Evolutionary conservation across 306 rosid species (phyloP).

Genomic region (Morella rubra): DNA sequence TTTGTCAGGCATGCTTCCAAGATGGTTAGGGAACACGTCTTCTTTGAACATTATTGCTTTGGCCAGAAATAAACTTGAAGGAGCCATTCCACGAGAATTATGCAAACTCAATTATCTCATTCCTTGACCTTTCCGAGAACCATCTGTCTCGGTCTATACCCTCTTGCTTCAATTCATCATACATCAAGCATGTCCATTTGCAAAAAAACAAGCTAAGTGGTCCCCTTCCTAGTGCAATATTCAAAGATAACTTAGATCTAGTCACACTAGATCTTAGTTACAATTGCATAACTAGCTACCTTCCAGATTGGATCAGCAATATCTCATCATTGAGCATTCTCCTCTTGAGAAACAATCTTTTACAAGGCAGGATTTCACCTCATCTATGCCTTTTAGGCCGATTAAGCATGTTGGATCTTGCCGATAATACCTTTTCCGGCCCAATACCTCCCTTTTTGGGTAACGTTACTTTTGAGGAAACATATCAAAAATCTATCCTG

Average conservation of each 20-base stretch:
- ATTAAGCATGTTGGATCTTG: not conserved
- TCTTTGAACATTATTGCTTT: not conserved
- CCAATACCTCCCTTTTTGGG: not conserved
- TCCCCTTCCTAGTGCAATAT: not conserved
- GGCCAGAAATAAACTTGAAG: conserved; percentile 1
- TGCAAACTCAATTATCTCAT: not conserved
- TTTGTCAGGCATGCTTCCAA: conserved; percentile 2
- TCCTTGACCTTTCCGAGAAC: not conserved
- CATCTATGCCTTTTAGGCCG: not conserved
- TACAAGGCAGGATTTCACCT: too few species aligned
- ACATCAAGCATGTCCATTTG: too few species aligned
- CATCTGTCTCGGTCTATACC: not conserved
- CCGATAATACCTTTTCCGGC: not conserved
- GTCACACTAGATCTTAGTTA: not conserved
- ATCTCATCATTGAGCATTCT: too few species aligned
- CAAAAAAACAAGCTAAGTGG: not conserved
- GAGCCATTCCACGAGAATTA: not conserved
- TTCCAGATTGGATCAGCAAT: too few species aligned
- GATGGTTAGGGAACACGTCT: not conserved
- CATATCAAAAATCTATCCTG: too few species aligned
- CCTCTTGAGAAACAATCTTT: too few species aligned
- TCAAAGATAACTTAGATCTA: not conserved
- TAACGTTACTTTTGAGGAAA: not conserved
- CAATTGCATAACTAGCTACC: not conserved
- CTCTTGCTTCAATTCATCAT: not conserved